Conservation (phyloP, 352 stramenopile genomes). For the Phytophthora agathidicida region DNA sequence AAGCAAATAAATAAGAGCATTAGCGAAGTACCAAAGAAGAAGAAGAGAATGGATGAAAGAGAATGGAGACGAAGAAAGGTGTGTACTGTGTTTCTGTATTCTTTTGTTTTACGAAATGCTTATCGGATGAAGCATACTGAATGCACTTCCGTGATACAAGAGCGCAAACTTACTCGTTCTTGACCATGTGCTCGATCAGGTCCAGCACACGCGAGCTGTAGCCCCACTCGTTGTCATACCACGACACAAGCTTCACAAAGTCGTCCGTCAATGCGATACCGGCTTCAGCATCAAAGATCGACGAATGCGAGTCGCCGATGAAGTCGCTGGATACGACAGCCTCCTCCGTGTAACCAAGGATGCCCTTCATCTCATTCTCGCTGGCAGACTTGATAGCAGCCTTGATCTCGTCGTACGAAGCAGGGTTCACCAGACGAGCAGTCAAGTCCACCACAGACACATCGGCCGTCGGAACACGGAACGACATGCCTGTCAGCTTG, state of each 20-base stretch:
- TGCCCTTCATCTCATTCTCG: slow-evolving; percentile 95
- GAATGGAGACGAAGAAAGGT: not conserved
- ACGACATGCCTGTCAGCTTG: slow-evolving; percentile 93
- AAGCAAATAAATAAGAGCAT: too few relatives aligned
- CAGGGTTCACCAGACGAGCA: slow-evolving; percentile 80
- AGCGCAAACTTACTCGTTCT: slow-evolving; percentile 82
- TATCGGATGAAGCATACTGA: not conserved
- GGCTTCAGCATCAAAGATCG: slow-evolving; percentile 97
- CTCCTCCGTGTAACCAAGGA: slow-evolving; percentile 98
- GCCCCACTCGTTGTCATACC: slow-evolving; percentile 99
- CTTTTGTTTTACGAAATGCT: slow-evolving; percentile 4
- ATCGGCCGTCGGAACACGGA: slow-evolving; percentile 91
- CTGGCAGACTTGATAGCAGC: slow-evolving; percentile 94
- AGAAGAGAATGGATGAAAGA: too few relatives aligned
- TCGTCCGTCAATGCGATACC: slow-evolving; percentile 98
- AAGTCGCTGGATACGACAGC: slow-evolving; percentile 98
- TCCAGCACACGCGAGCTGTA: slow-evolving; percentile 98
- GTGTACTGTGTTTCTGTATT: slow-evolving; percentile 95
- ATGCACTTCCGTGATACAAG: too few relatives aligned
- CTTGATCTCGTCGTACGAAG: slow-evolving; percentile 99
- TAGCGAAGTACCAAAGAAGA: too few relatives aligned
- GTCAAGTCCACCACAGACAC: slow-evolving; percentile 93
- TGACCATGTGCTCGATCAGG: slow-evolving; percentile 97
- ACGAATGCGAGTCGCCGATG: slow-evolving; percentile 94
- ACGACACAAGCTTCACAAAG: slow-evolving; percentile 99